These are phyloP conservation scores for Cryptococcus sp. DNA, from an alignment of 1,284 basidiomycete genomes.

Conservation along the genomic window DNA sequence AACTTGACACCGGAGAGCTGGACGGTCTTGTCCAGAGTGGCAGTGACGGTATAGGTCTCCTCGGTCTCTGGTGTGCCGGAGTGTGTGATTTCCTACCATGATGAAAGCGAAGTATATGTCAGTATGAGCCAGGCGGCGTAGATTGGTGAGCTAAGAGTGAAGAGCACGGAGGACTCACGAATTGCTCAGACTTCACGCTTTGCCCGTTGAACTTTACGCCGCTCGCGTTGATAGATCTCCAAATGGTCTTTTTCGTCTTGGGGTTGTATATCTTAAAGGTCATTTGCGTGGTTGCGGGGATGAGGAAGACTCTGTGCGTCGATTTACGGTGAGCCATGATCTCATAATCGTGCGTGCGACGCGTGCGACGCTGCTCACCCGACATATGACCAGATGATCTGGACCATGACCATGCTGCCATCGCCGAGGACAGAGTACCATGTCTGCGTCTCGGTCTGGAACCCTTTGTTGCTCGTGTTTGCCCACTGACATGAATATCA, in stretches of 20 bases:
- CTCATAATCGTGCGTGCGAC: too few relatives aligned
- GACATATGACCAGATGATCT: slow-evolving; percentile 92
- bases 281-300: slow-evolving; percentile 85
- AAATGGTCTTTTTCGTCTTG: slow-evolving; percentile 70
- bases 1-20: slow-evolving; percentile 73
- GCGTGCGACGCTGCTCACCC: slow-evolving; percentile 76
- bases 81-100: slow-evolving; percentile 63
- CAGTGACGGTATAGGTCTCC: slow-evolving; percentile 75
- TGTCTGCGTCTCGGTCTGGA: slow-evolving; percentile 87
- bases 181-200: slow-evolving; percentile 86
- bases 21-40: slow-evolving; percentile 76
- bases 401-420: slow-evolving; percentile 79
- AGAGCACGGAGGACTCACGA: slow-evolving; percentile 55
- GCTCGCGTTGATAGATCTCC: slow-evolving; percentile 87
- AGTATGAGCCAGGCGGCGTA: background rate
- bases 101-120: background rate
- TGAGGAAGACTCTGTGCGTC: slow-evolving; percentile 44
- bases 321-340: background rate
- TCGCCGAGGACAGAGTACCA: slow-evolving; percentile 86
- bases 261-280: slow-evolving; percentile 89
- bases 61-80: slow-evolving; percentile 64
- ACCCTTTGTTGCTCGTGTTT: slow-evolving; percentile 69
- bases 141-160: background rate
- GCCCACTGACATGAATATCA: slow-evolving; percentile 61
- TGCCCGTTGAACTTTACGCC: slow-evolving; percentile 82